These are phyloP conservation scores for Paratrypanosoma confusum DNA, from an alignment of 208 protist genomes.

Conservation along the genomic window DNA sequence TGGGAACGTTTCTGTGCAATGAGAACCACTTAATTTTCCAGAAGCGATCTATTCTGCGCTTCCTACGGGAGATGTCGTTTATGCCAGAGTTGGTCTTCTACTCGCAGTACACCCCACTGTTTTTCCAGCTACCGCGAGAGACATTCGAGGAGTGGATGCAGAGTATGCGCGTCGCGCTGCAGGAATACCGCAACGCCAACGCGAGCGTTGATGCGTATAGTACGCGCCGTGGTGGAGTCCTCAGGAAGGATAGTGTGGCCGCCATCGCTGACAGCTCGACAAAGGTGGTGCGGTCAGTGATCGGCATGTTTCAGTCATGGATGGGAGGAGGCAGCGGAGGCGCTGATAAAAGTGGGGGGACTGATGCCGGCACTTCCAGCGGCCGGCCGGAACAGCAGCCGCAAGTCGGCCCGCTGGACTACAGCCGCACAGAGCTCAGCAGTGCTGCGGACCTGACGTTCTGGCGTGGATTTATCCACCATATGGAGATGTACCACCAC, in stretches of 20 bases:
- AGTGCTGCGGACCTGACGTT: not conserved
- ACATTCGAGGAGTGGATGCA: slow-evolving; percentile 50
- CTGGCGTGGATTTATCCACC: not conserved
- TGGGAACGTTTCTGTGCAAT: slow-evolving; percentile 60
- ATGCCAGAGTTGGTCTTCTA: slow-evolving; percentile 72
- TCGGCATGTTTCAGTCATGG: slow-evolving; percentile 25
- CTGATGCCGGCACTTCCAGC: not conserved
- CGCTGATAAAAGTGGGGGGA: not conserved
- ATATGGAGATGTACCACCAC: not conserved
- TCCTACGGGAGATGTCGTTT: slow-evolving; percentile 53
- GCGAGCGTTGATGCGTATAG: slow-evolving; percentile 35
- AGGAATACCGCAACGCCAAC: slow-evolving; percentile 29
- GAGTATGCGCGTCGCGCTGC: slow-evolving; percentile 25
- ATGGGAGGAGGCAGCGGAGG: slow-evolving; percentile 5
- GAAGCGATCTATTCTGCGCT: slow-evolving; percentile 45
- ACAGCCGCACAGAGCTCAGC: slow-evolving; percentile 5
- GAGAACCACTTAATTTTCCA: slow-evolving; percentile 39
- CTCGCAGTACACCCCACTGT: slow-evolving; percentile 50
- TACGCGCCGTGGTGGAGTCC: slow-evolving; percentile 30
- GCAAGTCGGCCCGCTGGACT: slow-evolving; percentile 8
- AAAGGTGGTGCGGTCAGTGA: slow-evolving; percentile 44
- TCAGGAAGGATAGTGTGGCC: slow-evolving; percentile 32
- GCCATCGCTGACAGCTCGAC: slow-evolving; percentile 46
- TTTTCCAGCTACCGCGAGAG: slow-evolving; percentile 68
- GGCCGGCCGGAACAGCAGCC: slow-evolving; percentile 4